Evolutionary conservation across 2,329 filamentous ascomycete species (phyloP), one percentile per base, ranked within the genome.

Genomic region (Phoma sp.): DNA sequence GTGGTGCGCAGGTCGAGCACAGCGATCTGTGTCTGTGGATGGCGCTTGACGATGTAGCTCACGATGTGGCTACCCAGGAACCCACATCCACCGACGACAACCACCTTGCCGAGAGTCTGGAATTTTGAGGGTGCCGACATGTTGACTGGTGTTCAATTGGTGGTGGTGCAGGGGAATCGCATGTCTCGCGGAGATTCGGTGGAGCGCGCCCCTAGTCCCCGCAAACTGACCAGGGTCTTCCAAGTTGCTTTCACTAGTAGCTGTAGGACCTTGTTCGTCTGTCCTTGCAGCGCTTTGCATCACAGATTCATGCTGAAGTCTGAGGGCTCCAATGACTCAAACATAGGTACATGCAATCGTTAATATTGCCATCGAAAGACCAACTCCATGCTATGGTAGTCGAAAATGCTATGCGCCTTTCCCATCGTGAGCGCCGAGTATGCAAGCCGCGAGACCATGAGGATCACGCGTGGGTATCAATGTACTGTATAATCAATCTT

Each of bases 41-140:
- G 71, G 38, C 64, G 66, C 56, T 69, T 64, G 38, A 69, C 68
- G 32, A 83, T 75, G 48, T 80, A 74, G 44, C 74, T 73, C 47
- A 82, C 80, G 52, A 83, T 80, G 65, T 82, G 79, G 55, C 76
- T 70, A 29, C 81, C 81, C 4, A 83, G 69, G 58, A 83, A 82
- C 22, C 81, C 80, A 53, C 79, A 79, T 43, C 80, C 80, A 47
- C 80, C 80, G 25, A 80, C 75, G 24, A 83, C 76, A 14, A 81
- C 66, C 46, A 80, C 77, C 56, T 78, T 76, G 40, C 78, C 78
- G 32, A 80, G 70, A 2, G 75, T 74, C 22, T 66, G 61, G 10
- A 60, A 60, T 7, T 53, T 48, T 42, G 59, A 55, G 41, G 58
- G 47, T 14, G 43, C 46, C 49, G 64, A 59, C 65, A 64, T 68